A percentile compares a stretch with the other conserved stretches of the same genome.
Evolutionary conservation across 192 early-diverging fungal species (phyloP).

Genomic region (Coemansia umbellata): DNA sequence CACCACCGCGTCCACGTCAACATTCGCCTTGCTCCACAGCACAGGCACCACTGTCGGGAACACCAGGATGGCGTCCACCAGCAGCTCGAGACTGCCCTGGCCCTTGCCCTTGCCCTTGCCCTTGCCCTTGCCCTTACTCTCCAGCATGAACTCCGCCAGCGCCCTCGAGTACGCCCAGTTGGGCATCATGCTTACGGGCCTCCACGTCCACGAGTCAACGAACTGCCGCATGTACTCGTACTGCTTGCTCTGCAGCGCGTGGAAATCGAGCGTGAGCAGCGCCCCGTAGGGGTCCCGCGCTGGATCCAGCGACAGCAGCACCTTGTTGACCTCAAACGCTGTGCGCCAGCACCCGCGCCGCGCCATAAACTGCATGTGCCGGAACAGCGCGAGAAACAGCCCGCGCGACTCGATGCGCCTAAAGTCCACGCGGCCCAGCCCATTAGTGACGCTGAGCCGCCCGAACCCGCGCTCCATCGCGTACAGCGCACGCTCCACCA

Average conservation of each 20-base stretch:
- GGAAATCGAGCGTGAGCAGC: conserved; percentile 77
- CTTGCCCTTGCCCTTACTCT: conserved; percentile 29
- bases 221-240: conserved; percentile 59
- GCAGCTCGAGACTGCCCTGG: conserved; percentile 35
- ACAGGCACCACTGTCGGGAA: conserved; percentile 67
- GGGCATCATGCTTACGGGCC: conserved; percentile 48
- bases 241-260: conserved; percentile 75
- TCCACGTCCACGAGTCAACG: conserved; percentile 43
- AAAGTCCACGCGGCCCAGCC: conserved; percentile 67
- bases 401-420: conserved; percentile 74
- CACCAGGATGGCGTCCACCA: conserved; percentile 65
- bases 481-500: conserved; percentile 87
- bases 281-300: conserved; percentile 71
- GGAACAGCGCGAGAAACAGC: conserved; percentile 76
- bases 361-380: conserved; percentile 79
- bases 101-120: not conserved
- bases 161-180: conserved; percentile 77
- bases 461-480: conserved; percentile 81
- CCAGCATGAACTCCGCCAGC: conserved; percentile 72
- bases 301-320: conserved; percentile 70
- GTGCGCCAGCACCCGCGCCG: conserved; percentile 94
- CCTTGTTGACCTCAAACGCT: conserved; percentile 84
- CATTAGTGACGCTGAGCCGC: conserved; percentile 65
- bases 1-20: conserved; percentile 56
- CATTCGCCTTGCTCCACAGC: conserved; percentile 63